Percentiles rank a stretch among this genome's conserved stretches.
Conservation (phyloP, 495 filamentous ascomycete genomes). For the Penicillium lagena region DNA sequence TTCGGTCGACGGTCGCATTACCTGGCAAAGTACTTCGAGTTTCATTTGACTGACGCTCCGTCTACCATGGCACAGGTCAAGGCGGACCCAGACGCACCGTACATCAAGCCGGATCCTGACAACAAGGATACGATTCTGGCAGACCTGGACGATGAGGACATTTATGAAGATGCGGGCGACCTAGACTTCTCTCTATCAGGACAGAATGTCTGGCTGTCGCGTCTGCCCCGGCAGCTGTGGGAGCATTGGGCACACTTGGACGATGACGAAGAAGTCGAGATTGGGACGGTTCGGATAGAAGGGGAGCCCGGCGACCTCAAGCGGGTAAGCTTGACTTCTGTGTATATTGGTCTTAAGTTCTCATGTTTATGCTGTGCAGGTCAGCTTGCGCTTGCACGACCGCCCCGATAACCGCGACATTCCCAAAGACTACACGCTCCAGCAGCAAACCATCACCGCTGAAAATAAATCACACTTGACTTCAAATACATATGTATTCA, state of each 20-base stretch:
- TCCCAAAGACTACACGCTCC: slow-evolving; percentile 78
- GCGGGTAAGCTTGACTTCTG: slow-evolving; percentile 29
- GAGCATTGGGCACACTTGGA: slow-evolving; percentile 53
- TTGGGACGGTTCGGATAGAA: slow-evolving; percentile 71
- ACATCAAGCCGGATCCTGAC: slow-evolving; percentile 67
- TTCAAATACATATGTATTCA: slow-evolving; percentile 67
- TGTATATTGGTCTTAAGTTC: not conserved
- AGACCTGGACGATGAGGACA: slow-evolving; percentile 62
- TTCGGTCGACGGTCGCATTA: not conserved
- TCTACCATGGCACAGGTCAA: slow-evolving; percentile 32
- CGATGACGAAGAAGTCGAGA: slow-evolving; percentile 58
- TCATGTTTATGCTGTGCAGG: slow-evolving; percentile 15
- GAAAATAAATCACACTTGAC: slow-evolving; percentile 41
- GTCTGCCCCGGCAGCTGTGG: slow-evolving; percentile 74
- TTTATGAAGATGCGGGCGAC: slow-evolving; percentile 86
- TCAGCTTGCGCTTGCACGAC: slow-evolving; percentile 47
- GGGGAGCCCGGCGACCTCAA: slow-evolving; percentile 44
- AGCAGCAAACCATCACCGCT: slow-evolving; percentile 45
- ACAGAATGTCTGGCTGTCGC: slow-evolving; percentile 62
- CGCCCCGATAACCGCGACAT: slow-evolving; percentile 56
- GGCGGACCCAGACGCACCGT: slow-evolving; percentile 28
- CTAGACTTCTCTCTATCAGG: slow-evolving; percentile 61
- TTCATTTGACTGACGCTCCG: not conserved
- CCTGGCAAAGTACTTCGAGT: not conserved
- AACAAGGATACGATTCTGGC: slow-evolving; percentile 48